A percentile compares a stretch with the other conserved stretches of the same genome.
These are phyloP conservation scores for Saccharomycopsis sp. DNA, from an alignment of 805 yeast species.

Conservation along the genomic window DNA sequence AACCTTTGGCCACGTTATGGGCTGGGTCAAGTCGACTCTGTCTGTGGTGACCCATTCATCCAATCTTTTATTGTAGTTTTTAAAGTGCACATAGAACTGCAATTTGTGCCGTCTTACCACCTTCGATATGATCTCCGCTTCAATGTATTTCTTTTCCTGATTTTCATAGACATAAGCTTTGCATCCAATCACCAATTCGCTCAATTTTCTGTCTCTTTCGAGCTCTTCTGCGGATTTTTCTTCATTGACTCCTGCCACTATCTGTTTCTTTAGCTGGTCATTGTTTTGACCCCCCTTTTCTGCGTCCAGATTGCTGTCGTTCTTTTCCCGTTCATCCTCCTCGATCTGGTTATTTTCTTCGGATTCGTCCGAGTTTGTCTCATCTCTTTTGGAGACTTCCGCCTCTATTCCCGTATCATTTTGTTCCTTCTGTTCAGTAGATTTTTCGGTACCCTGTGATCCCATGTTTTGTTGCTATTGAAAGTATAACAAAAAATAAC, in stretches of 20 bases:
- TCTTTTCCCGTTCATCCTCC: background rate
- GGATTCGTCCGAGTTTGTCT: background rate
- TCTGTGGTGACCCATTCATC: constrained; percentile 88
- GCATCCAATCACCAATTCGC: constrained; percentile 66
- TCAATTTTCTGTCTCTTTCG: constrained; percentile 29
- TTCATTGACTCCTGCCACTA: constrained; percentile 6
- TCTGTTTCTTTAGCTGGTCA: background rate
- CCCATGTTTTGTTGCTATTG: background rate
- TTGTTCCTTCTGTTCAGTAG: background rate
- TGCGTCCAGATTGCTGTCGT: background rate
- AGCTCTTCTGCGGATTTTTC: constrained; percentile 24
- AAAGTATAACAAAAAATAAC: too few relatives aligned
- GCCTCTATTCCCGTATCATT: background rate
- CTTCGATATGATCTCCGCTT: constrained; percentile 80
- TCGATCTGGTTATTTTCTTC: background rate
- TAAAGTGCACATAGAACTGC: constrained; percentile 88
- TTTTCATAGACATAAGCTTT: constrained; percentile 58
- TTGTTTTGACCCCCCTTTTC: background rate
- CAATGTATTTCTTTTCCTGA: constrained; percentile 75
- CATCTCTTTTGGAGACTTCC: background rate
- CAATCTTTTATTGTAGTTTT: constrained; percentile 88
- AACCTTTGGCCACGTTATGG: constrained; percentile 65
- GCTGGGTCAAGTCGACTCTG: constrained; percentile 64
- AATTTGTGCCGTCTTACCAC: constrained; percentile 70
- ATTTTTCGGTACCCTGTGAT: background rate